Evolutionary conservation across 495 filamentous ascomycete genomes (phyloP).

Genomic region (Parathielavia appendiculata): DNA sequence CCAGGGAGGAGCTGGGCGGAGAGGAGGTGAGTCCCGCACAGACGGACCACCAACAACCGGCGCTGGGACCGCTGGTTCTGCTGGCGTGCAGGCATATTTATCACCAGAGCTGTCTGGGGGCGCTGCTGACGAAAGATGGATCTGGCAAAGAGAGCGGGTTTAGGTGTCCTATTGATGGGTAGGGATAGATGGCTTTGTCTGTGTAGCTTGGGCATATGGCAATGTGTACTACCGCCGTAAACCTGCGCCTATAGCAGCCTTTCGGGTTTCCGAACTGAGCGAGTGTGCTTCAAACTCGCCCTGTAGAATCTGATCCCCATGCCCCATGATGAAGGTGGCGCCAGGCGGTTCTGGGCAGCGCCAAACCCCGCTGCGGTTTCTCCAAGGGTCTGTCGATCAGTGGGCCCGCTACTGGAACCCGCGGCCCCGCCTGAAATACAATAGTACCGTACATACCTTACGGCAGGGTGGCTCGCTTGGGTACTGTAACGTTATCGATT

Average conservation of each 20-base stretch:
- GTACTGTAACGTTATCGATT: no score
- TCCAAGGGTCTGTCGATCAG: neutral
- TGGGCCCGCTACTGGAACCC: neutral
- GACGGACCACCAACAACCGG: slow-evolving; percentile 27
- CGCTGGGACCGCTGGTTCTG: slow-evolving; percentile 50
- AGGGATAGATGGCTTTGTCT: slow-evolving; percentile 8
- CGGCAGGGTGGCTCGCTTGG: no score
- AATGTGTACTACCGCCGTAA: neutral
- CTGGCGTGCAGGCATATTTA: slow-evolving; percentile 60
- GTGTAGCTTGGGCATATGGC: neutral
- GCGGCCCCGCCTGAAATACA: neutral
- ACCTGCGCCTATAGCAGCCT: no score
- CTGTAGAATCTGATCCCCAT: no score
- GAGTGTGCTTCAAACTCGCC: no score
- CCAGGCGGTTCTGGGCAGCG: no score
- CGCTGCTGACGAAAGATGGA: slow-evolving; percentile 43
- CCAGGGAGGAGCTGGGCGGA: slow-evolving; percentile 13
- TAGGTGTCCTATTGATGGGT: slow-evolving; percentile 54
- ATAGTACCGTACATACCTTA: no score
- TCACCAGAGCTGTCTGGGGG: slow-evolving; percentile 56
- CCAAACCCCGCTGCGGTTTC: no score
- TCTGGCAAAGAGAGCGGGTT: slow-evolving; percentile 43
- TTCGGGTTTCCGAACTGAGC: no score
- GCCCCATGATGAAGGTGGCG: neutral
- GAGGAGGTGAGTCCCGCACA: neutral